A percentile compares a stretch with the other conserved stretches of the same genome.
These are phyloP conservation scores for Massarina eburnea DNA, from an alignment of 2,329 filamentous ascomycete genomes.

Conservation along the genomic window DNA sequence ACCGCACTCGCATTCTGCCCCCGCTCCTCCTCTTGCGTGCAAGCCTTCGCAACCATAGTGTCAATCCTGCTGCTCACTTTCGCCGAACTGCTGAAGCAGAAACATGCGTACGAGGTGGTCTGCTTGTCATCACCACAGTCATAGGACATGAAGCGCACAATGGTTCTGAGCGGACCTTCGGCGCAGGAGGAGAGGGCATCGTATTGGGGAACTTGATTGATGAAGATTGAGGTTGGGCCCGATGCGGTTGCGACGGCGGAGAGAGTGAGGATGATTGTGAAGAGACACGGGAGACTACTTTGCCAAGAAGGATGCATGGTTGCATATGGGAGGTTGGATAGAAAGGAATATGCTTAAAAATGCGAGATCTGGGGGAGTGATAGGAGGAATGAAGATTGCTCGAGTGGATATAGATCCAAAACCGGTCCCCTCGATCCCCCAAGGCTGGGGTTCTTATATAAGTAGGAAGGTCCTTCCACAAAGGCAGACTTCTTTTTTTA, in stretches of 20 bases:
- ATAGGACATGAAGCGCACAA: slow-evolving; percentile 20
- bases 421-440: too few species aligned
- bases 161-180: slow-evolving; percentile 14
- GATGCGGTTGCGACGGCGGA: neutral
- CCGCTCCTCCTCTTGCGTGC: neutral
- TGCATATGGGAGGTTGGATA: too few species aligned
- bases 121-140: slow-evolving; percentile 18
- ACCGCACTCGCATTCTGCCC: slow-evolving; percentile 10
- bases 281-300: neutral
- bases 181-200: slow-evolving; percentile 14
- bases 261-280: neutral
- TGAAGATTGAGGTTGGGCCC: slow-evolving; percentile 1
- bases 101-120: slow-evolving; percentile 21
- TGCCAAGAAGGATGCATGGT: neutral
- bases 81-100: slow-evolving; percentile 16
- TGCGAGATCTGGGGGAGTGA: neutral
- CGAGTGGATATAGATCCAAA: too few species aligned
- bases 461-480: too few species aligned
- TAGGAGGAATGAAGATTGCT: neutral
- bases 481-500: too few species aligned
- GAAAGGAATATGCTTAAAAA: neutral
- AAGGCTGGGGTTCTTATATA: too few species aligned
- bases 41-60: slow-evolving; percentile 11
- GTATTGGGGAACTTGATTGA: slow-evolving; percentile 16
- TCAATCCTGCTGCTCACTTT: slow-evolving; percentile 15